Base-by-base conservation (phyloP, 768 basidiomycete genomes). In the Lyophyllum semitale region DNA sequence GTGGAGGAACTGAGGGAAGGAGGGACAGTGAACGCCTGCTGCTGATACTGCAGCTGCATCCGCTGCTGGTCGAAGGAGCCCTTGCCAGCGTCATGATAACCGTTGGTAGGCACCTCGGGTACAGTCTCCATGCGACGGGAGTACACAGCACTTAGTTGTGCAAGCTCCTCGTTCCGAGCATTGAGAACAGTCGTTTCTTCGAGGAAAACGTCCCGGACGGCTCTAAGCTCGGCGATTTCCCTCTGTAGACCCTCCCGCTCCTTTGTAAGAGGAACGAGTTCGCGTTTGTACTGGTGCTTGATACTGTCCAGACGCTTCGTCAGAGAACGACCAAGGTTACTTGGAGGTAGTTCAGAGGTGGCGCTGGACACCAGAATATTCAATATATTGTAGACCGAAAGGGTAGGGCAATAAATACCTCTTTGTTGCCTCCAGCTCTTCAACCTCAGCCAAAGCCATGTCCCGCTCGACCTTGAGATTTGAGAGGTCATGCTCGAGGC, bases 121-220 rank as follows among this genome's bases (percentile, higher is more conserved):
- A 72, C 68, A 25, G 66, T 69, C 47, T 97, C 95, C 64, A 91
- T 81, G 56, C 91, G 88, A 32, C 91, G 85, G 9, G 84, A 73
- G 59, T 95, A 91, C 29, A 93, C 89, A 4, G 88, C 81, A 60
- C 90, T 91, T 41, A 98, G 82, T 68, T 94, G 90, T 1, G 91
- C 89, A 6, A 99, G 80, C 68, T 95, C 92, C 63, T 95, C 94
- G 72, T 98, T 98, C 45, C 94, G 85, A 6, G 87, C 87, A 67
- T 93, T 93, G 47, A 99, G 81, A 20, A 88, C 87, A 0, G 93
- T 89, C 0, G 94, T 91, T 74, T 99, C 97, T 65, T 96, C 95
- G 37, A 95, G 73, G 71, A 91, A 89, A 38, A 88, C 82, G 60
- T 97, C 94, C 29, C 93, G 84, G 1, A 90, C 85, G 15, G 90